Evolutionary conservation across 805 yeast species (phyloP).

Genomic region (Tetrapisispora namnaoensis): DNA sequence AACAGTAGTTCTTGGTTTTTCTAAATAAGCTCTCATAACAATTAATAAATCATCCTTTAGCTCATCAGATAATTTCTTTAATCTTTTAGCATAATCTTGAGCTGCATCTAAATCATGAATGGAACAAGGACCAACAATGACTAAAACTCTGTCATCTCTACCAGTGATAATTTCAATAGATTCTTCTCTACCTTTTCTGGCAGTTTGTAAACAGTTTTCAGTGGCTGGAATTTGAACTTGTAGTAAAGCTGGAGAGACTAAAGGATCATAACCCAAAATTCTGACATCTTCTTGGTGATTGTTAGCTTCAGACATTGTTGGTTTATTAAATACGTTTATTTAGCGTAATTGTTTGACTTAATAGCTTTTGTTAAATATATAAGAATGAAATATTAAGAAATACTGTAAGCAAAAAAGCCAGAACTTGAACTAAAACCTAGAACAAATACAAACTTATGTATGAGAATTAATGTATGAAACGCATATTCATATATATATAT

Average conservation of each 20-base stretch:
- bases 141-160: conserved; percentile 65
- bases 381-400: too few species aligned
- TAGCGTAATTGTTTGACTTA: too few species aligned
- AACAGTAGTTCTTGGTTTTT: conserved; percentile 96
- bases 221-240: conserved; percentile 77
- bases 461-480: too few species aligned
- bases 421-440: too few species aligned
- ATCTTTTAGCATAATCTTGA: conserved; percentile 67
- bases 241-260: conserved; percentile 88
- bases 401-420: too few species aligned
- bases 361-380: too few species aligned
- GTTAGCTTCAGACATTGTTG: not conserved
- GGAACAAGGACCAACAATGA: conserved; percentile 95
- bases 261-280: conserved; percentile 84
- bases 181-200: conserved; percentile 66
- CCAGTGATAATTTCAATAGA: conserved; percentile 69
- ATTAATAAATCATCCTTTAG: conserved; percentile 68
- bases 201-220: conserved; percentile 47
- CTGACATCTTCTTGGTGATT: conserved; percentile 51
- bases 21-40: conserved; percentile 95
- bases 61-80: conserved; percentile 48
- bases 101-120: conserved; percentile 93
- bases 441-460: too few species aligned
- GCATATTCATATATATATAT: too few species aligned
- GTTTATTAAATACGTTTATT: not conserved